Evolutionary conservation across 1,284 basidiomycete genomes (phyloP), one percentile per base, ranked within the genome.

Genomic region (Cryptococcus hybrid): DNA sequence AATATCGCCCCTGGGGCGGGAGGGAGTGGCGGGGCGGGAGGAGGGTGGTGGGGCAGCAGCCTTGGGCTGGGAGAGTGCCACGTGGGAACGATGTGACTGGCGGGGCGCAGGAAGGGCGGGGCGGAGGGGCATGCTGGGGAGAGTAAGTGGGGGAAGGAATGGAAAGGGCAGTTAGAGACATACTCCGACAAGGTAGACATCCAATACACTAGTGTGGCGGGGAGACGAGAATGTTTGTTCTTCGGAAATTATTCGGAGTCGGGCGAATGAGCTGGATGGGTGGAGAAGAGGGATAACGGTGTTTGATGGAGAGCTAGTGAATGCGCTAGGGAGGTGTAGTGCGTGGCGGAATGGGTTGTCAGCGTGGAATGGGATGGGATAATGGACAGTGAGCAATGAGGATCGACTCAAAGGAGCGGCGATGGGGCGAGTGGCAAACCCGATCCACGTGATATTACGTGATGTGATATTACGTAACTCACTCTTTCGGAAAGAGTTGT

Each of bases 101-200:
- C 7, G 43, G 43, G 24, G 43, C n/a, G 43, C 9, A 18, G 43
- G 9, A 15, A n/a, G 43, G 7, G 53, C 49, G 38, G 53, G 43
- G 39, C 57, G 45, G 35, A 44, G 46, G 34, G 53, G 54, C 53
- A 59, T 59, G 47, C 57, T 52, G 44, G 7, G 35, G 39, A 13
- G 43, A 18, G 43, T 44, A 2, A 44, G 43, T 18, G 9, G n/a
- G 54, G 9, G n/a, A 7, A 7, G 43, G 43, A 18, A 44, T 24
- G 24, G 24, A 24, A 24, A 13, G 12, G 43, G 12, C 7, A 18
- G n/a, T 7, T 7, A 44, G 43, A 44, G 43, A 5, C 43, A 18
- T 44, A 44, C 43, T 44, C 43, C 1, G 24, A 5, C 24, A 44
- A 18, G 43, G 43, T 13, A 44, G 43, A 12, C 43, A 44, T 44